Conservation (phyloP, 306 rosid species). For the Quercus dentata region DNA sequence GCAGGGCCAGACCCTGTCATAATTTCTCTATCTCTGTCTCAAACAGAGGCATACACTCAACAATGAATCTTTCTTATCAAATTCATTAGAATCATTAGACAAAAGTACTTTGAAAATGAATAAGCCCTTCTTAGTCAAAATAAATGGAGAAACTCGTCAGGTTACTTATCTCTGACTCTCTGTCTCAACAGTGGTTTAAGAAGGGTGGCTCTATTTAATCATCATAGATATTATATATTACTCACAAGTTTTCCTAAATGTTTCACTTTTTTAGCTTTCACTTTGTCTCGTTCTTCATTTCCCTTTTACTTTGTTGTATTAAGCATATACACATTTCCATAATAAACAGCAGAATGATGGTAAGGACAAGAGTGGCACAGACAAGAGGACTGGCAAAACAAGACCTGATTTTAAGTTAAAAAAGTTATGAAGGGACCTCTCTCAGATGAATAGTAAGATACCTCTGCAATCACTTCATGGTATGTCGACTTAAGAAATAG, state of each 20-base stretch:
- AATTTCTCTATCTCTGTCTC: no score
- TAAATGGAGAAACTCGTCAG: no score
- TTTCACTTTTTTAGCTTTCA: background rate
- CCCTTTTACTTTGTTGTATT: background rate
- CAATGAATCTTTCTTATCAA: no score
- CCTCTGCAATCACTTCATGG: slow-evolving; percentile 26
- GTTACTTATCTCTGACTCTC: no score
- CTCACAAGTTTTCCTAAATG: background rate
- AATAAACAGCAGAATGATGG: background rate
- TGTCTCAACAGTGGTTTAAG: no score
- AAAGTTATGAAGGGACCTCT: slow-evolving; percentile 8
- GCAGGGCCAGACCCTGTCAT: no score
- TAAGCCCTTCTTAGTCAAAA: no score
- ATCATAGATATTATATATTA: background rate
- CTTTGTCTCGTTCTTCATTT: background rate
- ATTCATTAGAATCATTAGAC: no score
- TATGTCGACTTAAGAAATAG: slow-evolving; percentile 5
- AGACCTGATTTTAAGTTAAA: background rate
- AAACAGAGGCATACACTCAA: no score
- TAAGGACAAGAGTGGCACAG: background rate
- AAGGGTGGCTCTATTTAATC: background rate
- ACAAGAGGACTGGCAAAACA: background rate
- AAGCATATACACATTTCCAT: background rate
- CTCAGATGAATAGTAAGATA: slow-evolving; percentile 14
- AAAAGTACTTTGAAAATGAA: no score